These are phyloP conservation scores for Paxillus involutus DNA, from an alignment of 768 basidiomycete species.

Conservation along the genomic window DNA sequence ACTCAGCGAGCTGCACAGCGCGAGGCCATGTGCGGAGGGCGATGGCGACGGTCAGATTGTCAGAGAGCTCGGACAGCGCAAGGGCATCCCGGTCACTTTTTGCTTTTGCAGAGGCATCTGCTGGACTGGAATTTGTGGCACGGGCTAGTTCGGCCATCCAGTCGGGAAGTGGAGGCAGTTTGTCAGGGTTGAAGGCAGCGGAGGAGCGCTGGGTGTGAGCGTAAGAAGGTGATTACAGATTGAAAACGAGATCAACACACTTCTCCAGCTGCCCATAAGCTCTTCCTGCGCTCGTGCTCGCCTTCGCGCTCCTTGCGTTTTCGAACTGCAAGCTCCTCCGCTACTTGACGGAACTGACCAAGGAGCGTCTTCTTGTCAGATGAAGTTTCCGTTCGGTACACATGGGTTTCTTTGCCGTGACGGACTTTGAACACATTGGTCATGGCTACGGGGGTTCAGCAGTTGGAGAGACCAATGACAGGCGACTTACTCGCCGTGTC, in stretches of 20 bases:
- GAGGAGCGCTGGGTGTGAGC: conserved; percentile 27
- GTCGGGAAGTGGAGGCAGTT: conserved; percentile 65
- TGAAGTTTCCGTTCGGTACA: conserved; percentile 81
- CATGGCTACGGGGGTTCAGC: conserved; percentile 48
- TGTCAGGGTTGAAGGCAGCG: conserved; percentile 32
- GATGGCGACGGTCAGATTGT: conserved; percentile 89
- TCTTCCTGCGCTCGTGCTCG: conserved; percentile 86
- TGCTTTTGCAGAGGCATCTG: conserved; percentile 59
- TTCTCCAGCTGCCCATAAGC: conserved; percentile 54
- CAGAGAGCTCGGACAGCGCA: conserved; percentile 91
- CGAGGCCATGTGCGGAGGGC: conserved; percentile 87
- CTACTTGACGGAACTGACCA: conserved; percentile 84
- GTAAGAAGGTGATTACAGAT: neutral
- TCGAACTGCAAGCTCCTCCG: conserved; percentile 87
- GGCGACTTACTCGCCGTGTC: conserved; percentile 81
- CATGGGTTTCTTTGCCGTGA: conserved; percentile 90
- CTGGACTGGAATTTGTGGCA: conserved; percentile 41
- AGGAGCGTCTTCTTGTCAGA: conserved; percentile 88
- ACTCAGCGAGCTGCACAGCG: conserved; percentile 81
- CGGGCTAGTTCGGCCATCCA: conserved; percentile 73
- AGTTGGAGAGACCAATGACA: neutral
- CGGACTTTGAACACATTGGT: conserved; percentile 97
- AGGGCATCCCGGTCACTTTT: conserved; percentile 78
- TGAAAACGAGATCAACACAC: conserved; percentile 28
- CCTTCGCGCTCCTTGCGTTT: conserved; percentile 92